phyloP scores from a whole-genome alignment of 2,329 filamentous ascomycete genomes.

The Claviceps arundinis region DNA sequence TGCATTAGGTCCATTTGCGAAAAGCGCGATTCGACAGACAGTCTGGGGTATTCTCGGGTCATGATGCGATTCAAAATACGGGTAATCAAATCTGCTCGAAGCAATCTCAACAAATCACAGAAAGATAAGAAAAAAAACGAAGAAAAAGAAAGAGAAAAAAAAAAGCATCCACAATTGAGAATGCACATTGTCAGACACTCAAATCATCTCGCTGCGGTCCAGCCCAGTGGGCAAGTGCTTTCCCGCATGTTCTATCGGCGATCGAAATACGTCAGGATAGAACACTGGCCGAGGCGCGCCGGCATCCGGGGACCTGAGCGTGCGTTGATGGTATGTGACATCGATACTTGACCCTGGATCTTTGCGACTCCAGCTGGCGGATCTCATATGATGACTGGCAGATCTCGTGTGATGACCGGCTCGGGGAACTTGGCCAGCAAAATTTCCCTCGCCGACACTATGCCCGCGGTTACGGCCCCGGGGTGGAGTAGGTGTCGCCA shows the following conservation, averaged over 20 bases:
- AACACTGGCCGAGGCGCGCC: conserved; percentile 22
- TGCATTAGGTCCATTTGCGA: not conserved
- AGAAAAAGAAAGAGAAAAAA: not conserved
- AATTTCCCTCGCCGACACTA: conserved; percentile 38
- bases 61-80: not conserved
- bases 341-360: conserved; percentile 21
- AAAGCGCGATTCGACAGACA: not conserved
- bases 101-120: not conserved
- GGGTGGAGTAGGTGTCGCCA: conserved; percentile 30
- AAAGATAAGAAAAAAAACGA: not conserved
- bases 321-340: conserved; percentile 10
- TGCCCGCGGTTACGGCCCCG: conserved; percentile 42
- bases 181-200: conserved; percentile 1
- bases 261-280: conserved; percentile 22
- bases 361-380: conserved; percentile 42
- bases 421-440: conserved; percentile 41
- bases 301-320: conserved; percentile 17
- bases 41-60: not conserved
- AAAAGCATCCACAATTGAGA: not conserved
- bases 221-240: conserved; percentile 37
- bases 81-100: not conserved
- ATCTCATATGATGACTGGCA: conserved; percentile 46
- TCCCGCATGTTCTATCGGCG: conserved; percentile 18
- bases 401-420: conserved; percentile 48
- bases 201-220: conserved; percentile 44